Conservation (phyloP, 2,329 filamentous ascomycete species). For the Aquanectria penicillioides region DNA sequence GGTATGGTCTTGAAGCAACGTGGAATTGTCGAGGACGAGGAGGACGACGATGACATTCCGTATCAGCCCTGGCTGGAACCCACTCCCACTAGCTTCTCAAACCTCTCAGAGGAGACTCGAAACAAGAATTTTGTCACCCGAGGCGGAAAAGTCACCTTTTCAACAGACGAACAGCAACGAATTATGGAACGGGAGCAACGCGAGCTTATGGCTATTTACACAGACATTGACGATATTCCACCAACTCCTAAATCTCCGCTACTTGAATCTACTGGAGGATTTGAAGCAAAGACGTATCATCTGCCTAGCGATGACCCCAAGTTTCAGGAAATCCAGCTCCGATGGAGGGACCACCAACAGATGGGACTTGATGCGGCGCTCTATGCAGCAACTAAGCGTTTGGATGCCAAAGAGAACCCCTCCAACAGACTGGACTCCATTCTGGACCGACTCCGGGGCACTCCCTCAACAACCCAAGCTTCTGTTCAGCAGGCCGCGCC, state of each 20-base stretch:
- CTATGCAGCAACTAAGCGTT: conserved; percentile 55
- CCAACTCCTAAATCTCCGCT: conserved; percentile 65
- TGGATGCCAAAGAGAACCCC: conserved; percentile 50
- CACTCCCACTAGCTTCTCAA: conserved; percentile 56
- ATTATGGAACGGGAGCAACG: conserved; percentile 67
- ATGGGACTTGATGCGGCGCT: conserved; percentile 55
- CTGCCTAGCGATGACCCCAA: conserved; percentile 53
- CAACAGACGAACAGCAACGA: conserved; percentile 64
- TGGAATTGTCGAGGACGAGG: conserved; percentile 59
- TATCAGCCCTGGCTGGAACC: conserved; percentile 65
- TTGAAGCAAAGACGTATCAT: conserved; percentile 44
- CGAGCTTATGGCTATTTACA: conserved; percentile 71
- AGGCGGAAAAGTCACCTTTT: conserved; percentile 61
- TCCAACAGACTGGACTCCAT: conserved; percentile 53
- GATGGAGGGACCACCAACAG: conserved; percentile 59
- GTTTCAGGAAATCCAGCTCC: conserved; percentile 59
- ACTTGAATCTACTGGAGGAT: conserved; percentile 43
- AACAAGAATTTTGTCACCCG: conserved; percentile 63
- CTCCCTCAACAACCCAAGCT: conserved; percentile 24
- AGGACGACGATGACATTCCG: conserved; percentile 67
- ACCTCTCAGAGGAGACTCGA: conserved; percentile 56
- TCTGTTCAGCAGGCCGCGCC: conserved; percentile 24
- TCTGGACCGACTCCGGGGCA: conserved; percentile 47
- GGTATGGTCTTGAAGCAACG: conserved; percentile 73
- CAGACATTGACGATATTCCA: conserved; percentile 63